Evolutionary conservation across 2,329 filamentous ascomycete species (phyloP).

Genomic region (Botrytis galanthina): DNA sequence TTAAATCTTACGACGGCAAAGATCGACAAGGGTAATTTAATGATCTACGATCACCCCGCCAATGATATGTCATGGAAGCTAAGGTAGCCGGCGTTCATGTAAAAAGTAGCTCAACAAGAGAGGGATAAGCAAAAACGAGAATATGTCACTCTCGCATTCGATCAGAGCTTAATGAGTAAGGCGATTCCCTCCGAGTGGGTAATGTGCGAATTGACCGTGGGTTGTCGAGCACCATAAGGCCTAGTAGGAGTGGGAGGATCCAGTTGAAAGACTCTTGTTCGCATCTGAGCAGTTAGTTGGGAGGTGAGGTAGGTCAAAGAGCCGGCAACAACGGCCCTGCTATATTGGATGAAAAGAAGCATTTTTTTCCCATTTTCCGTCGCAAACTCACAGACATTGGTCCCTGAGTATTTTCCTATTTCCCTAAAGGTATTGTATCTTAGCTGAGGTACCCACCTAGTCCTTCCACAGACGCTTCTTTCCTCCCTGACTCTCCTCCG

Average conservation of each 20-base stretch:
- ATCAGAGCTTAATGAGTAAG: background rate
- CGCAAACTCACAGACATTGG: background rate
- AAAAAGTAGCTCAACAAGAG: background rate
- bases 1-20: background rate
- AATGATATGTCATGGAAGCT: background rate
- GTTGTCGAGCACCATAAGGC: background rate
- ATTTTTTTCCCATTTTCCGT: background rate
- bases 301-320: background rate
- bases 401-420: background rate
- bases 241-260: background rate
- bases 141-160: background rate
- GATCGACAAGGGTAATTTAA: background rate
- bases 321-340: constrained; percentile 6
- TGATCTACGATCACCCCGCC: constrained; percentile 2
- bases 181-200: background rate
- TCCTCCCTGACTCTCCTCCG: background rate
- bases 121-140: background rate
- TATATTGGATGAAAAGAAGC: background rate
- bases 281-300: background rate
- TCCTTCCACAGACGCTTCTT: background rate
- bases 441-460: background rate
- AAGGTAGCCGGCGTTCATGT: background rate
- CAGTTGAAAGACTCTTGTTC: background rate
- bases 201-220: background rate
- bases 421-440: background rate